Base-by-base conservation (phyloP, 1,284 basidiomycete genomes). In the Ganoderma lingzhi region DNA sequence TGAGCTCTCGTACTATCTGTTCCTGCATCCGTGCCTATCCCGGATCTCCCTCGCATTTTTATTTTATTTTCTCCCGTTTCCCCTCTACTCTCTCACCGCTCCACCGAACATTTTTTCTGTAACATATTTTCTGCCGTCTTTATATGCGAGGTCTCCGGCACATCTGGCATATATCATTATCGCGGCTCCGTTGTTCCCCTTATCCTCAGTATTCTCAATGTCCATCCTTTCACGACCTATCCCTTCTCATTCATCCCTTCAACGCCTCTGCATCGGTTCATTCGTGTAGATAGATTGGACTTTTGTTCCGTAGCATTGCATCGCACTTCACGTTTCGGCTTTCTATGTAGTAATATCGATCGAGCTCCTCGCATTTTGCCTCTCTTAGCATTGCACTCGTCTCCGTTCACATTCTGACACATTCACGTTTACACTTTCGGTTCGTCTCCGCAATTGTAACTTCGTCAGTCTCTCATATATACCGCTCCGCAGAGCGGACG, bases 401-500 rank as follows among this genome's bases (percentile, higher is more conserved):
- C 45, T 48, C 45, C 6, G 19, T 48, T 48, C 45, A 45, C 44
- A 15, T 45, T 45, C 17, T 15, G 42, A 60, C 65, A 12, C 55
- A 15, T 51, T 41, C 60, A 53, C 62, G 64, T 61, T 44, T 65
- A 37, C 42, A 51, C 10, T 53, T 28, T 68, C 44, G 10, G 56
- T 64, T 55, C 68, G 63, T 71, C 61, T 63, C 56, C 67, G 68
- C 64, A 65, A 70, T 67, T 68, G 68, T 70, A 72, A 67, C 66
- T 74, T 65, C 59, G 68, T 70, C 59, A 32, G 62, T 62, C 35
- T 41, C 71, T 69, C 69, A 23, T 37, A 62, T 76, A 67, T 73
- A 76, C 72, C 76, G 76, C 76, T 77, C 77, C 76, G 76, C 74
- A 76, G 77, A 76, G 76, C 77, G 76, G 75, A 74, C 73, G 59